Conservation (phyloP, 139 green algal genomes). For the Spirogloea muscicola region DNA sequence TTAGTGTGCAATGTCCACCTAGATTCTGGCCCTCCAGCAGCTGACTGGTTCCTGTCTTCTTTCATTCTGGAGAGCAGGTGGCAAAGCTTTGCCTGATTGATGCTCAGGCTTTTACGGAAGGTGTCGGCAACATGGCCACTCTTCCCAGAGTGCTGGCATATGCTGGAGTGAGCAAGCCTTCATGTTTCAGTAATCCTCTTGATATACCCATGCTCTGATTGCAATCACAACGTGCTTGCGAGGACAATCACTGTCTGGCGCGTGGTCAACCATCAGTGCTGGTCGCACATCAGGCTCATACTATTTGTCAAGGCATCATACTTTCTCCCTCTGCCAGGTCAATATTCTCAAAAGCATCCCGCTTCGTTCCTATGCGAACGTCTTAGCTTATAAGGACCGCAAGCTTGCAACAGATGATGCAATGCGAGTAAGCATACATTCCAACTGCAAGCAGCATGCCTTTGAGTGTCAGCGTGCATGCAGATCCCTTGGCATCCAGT, state of each 20-base stretch:
- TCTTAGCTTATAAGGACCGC: conserved; percentile 14
- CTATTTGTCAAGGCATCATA: not conserved
- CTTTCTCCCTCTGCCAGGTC: conserved; percentile 1
- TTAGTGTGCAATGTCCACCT: not conserved
- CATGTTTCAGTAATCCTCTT: not conserved
- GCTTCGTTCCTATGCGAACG: conserved; percentile 15
- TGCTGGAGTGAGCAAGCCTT: conserved; percentile 54
- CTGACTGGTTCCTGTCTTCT: conserved; percentile 1
- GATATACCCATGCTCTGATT: not conserved
- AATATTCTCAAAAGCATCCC: conserved; percentile 13
- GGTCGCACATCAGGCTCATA: not conserved
- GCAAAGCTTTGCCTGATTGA: conserved; percentile 69
- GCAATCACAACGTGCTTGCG: not conserved
- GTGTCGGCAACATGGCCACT: conserved; percentile 68
- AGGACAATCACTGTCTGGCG: not conserved
- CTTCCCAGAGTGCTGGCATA: conserved; percentile 62
- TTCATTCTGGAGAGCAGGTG: conserved; percentile 42
- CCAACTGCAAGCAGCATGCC: too few species aligned
- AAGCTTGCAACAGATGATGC: conserved; percentile 17
- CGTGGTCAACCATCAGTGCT: not conserved
- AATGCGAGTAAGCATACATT: too few species aligned
- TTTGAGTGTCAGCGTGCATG: too few species aligned
- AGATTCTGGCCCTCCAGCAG: not conserved
- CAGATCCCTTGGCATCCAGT: too few species aligned
- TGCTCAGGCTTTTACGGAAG: conserved; percentile 82